Evolutionary conservation across 768 basidiomycete genomes (phyloP), one percentile per base, ranked within the genome.

Genomic region (Lanmaoa pseudosensibilis): DNA sequence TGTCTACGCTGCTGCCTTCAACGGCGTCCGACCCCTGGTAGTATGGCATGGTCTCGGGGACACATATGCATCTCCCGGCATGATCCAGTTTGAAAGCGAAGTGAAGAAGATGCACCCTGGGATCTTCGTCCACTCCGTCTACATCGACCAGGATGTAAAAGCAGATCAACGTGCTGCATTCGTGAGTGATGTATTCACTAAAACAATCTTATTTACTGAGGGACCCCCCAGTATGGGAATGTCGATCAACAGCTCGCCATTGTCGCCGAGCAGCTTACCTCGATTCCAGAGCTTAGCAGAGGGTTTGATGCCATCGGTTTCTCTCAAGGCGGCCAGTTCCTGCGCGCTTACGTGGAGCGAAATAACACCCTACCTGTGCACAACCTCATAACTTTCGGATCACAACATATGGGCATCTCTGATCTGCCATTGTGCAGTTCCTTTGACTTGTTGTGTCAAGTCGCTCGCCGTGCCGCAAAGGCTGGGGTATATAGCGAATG

Each of bases 281-380:
- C 71, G 2, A 79, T 94, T 34, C 78, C 83, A 1, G 85, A 92
- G 63, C 79, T 94, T 16, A 58, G 75, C 46, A 64, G 65, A 30
- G 92, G 92, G 3, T 94, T 94, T 62, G 91, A 93, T 66, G 92
- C 88, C 16, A 85, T 94, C 50, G 92, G 92, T 1, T 87, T 94
- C 71, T 94, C 92, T 1, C 92, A 94, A 80, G 92, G 87, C 19
- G 92, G 92, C 6, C 92, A 92, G 66, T 94, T 94, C 70, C 79
- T 93, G 37, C 83, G 92, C n/a, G 91, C 86, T 32, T 94, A 91
- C 61, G 81, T 89, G 19, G 88, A 94, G 63, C 76, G 83, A 23
- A 85, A 85, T 69, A 92, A 92, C 67, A 66, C 70, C 3, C 92
- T 90, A 1, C 85, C 85, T 0, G 75, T 93, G 4, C 76, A 86